Percentiles rank a stretch among this genome's conserved stretches.
Conservation (phyloP, 257 asterid species). For the Nicotiana benthamiana region DNA sequence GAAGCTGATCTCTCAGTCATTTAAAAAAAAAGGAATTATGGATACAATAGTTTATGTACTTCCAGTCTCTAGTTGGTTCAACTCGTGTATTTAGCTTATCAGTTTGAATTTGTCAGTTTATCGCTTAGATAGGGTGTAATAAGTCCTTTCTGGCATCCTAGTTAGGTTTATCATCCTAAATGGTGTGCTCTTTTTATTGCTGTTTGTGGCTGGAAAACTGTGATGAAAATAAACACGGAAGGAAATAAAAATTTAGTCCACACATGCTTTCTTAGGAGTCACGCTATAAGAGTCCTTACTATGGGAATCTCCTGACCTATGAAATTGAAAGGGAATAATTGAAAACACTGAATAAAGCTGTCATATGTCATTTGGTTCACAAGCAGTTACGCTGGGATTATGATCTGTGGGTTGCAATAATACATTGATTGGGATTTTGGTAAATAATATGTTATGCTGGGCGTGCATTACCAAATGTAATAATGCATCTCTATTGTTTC, state of each 20-base stretch:
- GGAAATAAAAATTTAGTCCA: not conserved
- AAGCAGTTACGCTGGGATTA: too few species aligned
- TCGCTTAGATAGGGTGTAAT: too few species aligned
- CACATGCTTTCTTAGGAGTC: not conserved
- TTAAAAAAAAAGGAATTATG: not conserved
- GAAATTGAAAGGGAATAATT: not conserved
- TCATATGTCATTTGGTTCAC: too few species aligned
- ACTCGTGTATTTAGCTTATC: too few species aligned
- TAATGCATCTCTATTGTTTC: too few species aligned
- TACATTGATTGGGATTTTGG: too few species aligned
- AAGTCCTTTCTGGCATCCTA: too few species aligned
- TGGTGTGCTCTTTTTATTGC: not conserved
- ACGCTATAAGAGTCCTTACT: not conserved
- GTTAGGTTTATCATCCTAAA: not conserved
- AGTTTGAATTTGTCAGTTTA: too few species aligned
- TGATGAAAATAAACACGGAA: not conserved
- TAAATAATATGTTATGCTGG: too few species aligned
- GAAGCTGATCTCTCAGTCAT: not conserved
- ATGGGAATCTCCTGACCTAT: not conserved
- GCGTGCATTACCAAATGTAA: too few species aligned
- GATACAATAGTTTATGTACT: not conserved
- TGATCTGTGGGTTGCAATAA: too few species aligned
- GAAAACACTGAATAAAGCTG: not conserved
- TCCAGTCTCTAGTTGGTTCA: too few species aligned
- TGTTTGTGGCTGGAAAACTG: not conserved